These are phyloP conservation scores for Cyclostephanos tholiformis DNA, from an alignment of 108 stramenopile genomes.

Conservation along the genomic window DNA sequence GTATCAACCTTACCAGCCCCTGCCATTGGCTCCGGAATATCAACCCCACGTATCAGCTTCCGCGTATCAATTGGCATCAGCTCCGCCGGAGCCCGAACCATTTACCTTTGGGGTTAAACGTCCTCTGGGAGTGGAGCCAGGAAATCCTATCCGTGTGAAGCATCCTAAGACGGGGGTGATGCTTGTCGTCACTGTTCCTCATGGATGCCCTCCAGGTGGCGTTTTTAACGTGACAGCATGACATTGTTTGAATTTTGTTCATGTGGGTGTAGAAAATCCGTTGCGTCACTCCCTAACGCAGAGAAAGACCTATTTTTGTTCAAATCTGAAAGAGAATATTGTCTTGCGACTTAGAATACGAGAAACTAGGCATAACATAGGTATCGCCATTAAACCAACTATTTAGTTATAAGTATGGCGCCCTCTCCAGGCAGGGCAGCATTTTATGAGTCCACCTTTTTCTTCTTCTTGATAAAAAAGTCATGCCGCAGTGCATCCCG, in stretches of 20 bases:
- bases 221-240: background rate
- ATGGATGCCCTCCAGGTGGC: background rate
- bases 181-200: background rate
- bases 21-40: background rate
- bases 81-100: background rate
- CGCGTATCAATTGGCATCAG: background rate
- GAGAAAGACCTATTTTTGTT: too few species aligned
- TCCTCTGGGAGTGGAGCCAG: background rate
- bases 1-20: background rate
- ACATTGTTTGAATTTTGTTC: conserved; percentile 4
- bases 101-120: background rate
- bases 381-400: too few species aligned
- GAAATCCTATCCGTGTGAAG: background rate
- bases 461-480: conserved; percentile 62
- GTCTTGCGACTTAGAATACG: too few species aligned
- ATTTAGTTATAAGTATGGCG: too few species aligned
- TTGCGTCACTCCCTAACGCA: too few species aligned
- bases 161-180: background rate
- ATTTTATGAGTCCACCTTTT: conserved; percentile 24
- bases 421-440: too few species aligned
- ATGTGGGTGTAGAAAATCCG: too few species aligned
- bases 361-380: too few species aligned
- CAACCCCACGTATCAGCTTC: background rate
- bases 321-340: too few species aligned
- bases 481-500: conserved; percentile 66